Percentiles rank a stretch among this genome's conserved stretches.
phyloP scores from a whole-genome alignment of 176 grass and related monocot species.

The Otatea glauca region DNA sequence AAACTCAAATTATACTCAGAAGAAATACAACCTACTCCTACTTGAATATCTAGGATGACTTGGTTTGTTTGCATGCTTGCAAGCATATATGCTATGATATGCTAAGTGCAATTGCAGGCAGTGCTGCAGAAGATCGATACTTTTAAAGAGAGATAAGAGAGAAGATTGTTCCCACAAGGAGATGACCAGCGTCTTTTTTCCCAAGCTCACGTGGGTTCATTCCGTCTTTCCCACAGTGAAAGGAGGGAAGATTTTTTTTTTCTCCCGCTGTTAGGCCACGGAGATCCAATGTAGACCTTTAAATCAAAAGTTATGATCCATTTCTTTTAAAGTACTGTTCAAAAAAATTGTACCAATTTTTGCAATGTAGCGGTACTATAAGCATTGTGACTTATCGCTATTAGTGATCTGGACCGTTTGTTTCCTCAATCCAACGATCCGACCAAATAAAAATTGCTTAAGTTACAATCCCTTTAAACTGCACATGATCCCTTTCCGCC shows the following conservation, averaged over 20 bases:
- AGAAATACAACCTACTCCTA: background rate
- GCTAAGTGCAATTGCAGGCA: background rate
- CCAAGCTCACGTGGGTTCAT: slow-evolving; percentile 1
- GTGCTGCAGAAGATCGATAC: slow-evolving; percentile 11
- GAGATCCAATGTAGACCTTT: no score
- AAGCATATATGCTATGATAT: background rate
- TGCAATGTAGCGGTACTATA: no score
- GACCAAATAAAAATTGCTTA: no score
- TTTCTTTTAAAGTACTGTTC: no score
- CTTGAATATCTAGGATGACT: background rate
- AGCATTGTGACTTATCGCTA: no score
- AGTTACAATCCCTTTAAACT: no score
- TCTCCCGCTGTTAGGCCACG: background rate
- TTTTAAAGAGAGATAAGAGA: slow-evolving; percentile 18
- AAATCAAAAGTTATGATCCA: no score
- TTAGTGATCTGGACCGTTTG: no score
- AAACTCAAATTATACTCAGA: background rate
- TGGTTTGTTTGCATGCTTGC: background rate
- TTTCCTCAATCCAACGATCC: no score
- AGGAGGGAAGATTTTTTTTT: background rate
- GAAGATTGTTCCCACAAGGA: slow-evolving; percentile 33
- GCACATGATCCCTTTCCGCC: no score
- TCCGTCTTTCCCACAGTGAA: slow-evolving; percentile 27
- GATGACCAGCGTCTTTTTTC: background rate
- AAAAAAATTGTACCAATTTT: no score